Base-by-base conservation (phyloP, 768 basidiomycete species). In the Trametes cinnabarina region DNA sequence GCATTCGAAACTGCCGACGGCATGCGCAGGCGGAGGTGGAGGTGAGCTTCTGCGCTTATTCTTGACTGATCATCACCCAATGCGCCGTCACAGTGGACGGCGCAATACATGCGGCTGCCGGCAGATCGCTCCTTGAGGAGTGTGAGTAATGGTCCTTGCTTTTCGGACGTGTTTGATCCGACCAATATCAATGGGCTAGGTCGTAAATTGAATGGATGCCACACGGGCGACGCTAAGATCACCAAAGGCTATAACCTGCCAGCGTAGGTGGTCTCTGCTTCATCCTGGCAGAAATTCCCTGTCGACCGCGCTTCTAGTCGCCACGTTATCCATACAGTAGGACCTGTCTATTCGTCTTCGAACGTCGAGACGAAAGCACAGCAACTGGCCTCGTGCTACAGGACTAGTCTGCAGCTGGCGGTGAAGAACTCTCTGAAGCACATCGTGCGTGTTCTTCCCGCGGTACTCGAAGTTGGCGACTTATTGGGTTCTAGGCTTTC, bases 251-350 rank as follows among this genome's bases (percentile, higher is more conserved):
- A 92, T 65, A 71, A 83, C 50, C 79, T 94, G 35, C 90, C 90
- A 47, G 79, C 89, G 92, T 92, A 56, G 63, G 87, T 80, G 15
- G 22, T 30, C 7, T 39, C n/a, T 23, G 37, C 42, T 49, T 20
- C 28, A 40, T 52, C 9, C 32, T 11, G 14, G 2, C 20, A 12
- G 3, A 22, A n/a, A 2, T 30, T 34, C 47, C 40, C 10, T 14
- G 11, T 26, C 15, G 37, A 48, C 42, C n/a, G 12, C 19, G 11
- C 26, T 25, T 9, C 47, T 62, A 90, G 91, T 35, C 79, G 80
- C 35, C 78, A 87, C 67, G 77, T 94, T 57, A 90, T 94, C 40
- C 92, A 93, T 65, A 79, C 92, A 3, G 92, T 93, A 15, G 92
- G 92, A 11, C 92, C 92, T 0, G 69, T 89, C 1, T 92, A 88